Conservation (phyloP, 1,284 basidiomycete species). For the Ustilago xerochloae region DNA sequence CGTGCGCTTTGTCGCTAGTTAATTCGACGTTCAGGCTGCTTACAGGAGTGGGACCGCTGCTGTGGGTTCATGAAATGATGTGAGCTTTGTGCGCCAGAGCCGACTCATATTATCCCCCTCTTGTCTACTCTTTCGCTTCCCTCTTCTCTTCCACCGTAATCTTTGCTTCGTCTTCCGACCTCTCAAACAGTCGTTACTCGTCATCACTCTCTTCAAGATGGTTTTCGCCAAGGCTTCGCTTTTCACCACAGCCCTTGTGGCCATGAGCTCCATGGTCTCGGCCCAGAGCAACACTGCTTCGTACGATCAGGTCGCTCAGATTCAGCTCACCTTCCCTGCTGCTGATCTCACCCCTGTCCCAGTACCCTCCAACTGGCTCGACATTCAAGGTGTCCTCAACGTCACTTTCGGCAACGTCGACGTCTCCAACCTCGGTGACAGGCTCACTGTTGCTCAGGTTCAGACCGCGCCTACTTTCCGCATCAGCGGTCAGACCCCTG, state of each 20-base stretch:
- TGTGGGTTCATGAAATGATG: background rate
- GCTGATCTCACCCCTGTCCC: slow-evolving; percentile 39
- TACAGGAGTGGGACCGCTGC: too few relatives aligned
- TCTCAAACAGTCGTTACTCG: slow-evolving; percentile 1
- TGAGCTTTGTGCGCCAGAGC: background rate
- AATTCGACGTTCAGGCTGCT: too few relatives aligned
- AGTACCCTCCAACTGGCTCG: slow-evolving; percentile 41
- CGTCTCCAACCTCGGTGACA: slow-evolving; percentile 46
- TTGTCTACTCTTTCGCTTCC: background rate
- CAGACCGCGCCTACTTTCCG: slow-evolving; percentile 46
- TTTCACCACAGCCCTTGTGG: slow-evolving; percentile 36
- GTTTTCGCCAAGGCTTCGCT: slow-evolving; percentile 41
- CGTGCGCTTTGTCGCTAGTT: too few relatives aligned
- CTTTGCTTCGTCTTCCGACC: slow-evolving; percentile 1
- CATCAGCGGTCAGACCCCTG: slow-evolving; percentile 31
- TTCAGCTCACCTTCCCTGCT: slow-evolving; percentile 50
- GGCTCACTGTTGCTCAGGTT: slow-evolving; percentile 46
- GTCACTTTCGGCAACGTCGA: slow-evolving; percentile 39
- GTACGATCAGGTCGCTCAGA: slow-evolving; percentile 45
- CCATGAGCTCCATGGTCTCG: slow-evolving; percentile 32
- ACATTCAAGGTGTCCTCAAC: slow-evolving; percentile 55
- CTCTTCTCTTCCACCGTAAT: slow-evolving; percentile 7
- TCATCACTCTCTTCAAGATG: slow-evolving; percentile 21
- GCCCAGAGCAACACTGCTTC: slow-evolving; percentile 42
- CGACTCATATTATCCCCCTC: background rate